Evolutionary conservation across 2,329 filamentous ascomycete genomes (phyloP).

Genomic region (Cordyceps cateniannulata): DNA sequence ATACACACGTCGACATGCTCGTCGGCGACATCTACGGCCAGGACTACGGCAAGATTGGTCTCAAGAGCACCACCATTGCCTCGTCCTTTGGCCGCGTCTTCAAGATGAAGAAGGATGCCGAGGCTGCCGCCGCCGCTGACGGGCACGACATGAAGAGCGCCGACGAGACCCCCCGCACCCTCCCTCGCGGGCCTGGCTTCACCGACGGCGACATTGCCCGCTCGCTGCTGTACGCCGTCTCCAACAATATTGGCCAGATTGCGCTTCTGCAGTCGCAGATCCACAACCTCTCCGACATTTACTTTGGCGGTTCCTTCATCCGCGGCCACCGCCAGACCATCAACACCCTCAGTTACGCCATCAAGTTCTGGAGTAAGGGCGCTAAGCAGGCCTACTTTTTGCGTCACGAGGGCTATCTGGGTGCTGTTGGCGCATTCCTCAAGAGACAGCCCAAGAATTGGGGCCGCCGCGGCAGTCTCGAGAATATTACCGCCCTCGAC

Average conservation of each 20-base stretch:
- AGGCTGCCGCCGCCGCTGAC: conserved; percentile 54
- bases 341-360: conserved; percentile 93
- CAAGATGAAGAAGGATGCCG: conserved; percentile 80
- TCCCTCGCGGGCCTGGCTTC: conserved; percentile 47
- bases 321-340: conserved; percentile 95
- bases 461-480: conserved; percentile 76
- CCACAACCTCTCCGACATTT: conserved; percentile 84
- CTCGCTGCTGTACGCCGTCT: conserved; percentile 88
- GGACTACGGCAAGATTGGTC: conserved; percentile 90
- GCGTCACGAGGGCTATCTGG: conserved; percentile 91
- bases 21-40: conserved; percentile 97
- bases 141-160: conserved; percentile 22
- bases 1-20: conserved; percentile 88
- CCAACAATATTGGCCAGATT: conserved; percentile 97
- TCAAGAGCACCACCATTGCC: conserved; percentile 93
- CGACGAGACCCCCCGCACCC: background rate
- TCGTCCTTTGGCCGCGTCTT: conserved; percentile 97
- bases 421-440: conserved; percentile 87
- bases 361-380: conserved; percentile 95
- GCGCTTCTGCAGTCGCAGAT: conserved; percentile 96
- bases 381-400: conserved; percentile 94
- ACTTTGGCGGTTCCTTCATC: conserved; percentile 97
- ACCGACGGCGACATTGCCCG: conserved; percentile 79
- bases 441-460: conserved; percentile 87
- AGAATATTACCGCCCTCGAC: conserved; percentile 59